Evolutionary conservation across 306 rosid species (phyloP).

Genomic region (Urtica urens): DNA sequence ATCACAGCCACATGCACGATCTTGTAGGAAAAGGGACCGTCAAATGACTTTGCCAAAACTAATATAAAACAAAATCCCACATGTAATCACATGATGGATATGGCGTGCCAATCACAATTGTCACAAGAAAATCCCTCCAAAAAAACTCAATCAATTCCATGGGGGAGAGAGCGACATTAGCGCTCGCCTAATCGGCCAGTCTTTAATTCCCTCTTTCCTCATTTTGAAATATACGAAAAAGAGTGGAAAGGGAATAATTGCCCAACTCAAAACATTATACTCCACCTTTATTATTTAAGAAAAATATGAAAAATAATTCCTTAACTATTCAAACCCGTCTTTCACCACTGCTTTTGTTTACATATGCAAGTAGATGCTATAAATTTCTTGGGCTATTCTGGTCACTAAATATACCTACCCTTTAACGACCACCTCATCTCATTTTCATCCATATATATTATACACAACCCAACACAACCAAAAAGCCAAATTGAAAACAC

Average conservation of each 20-base stretch:
- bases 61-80: slow-evolving; percentile 26
- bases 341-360: slow-evolving; percentile 9
- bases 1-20: slow-evolving; percentile 70
- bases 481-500: slow-evolving; percentile 22
- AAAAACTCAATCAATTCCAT: slow-evolving; percentile 9
- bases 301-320: not conserved
- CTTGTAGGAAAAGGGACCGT: slow-evolving; percentile 28
- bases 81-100: slow-evolving; percentile 64
- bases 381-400: slow-evolving; percentile 12
- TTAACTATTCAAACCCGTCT: not conserved
- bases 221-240: slow-evolving; percentile 12
- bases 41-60: slow-evolving; percentile 16
- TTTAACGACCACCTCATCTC: slow-evolving; percentile 12
- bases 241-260: slow-evolving; percentile 13
- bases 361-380: not conserved
- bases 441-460: not conserved
- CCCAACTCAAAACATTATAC: slow-evolving; percentile 16
- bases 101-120: slow-evolving; percentile 45
- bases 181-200: not conserved
- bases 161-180: slow-evolving; percentile 9
- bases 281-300: slow-evolving; percentile 8
- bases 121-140: slow-evolving; percentile 12
- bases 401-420: slow-evolving; percentile 13
- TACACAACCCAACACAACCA: slow-evolving; percentile 10
- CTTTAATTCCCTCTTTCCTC: slow-evolving; percentile 18